A percentile compares a stretch with the other conserved stretches of the same genome.
Conservation (phyloP, 2,329 filamentous ascomycete species). For the Nothopassalora personata region DNA sequence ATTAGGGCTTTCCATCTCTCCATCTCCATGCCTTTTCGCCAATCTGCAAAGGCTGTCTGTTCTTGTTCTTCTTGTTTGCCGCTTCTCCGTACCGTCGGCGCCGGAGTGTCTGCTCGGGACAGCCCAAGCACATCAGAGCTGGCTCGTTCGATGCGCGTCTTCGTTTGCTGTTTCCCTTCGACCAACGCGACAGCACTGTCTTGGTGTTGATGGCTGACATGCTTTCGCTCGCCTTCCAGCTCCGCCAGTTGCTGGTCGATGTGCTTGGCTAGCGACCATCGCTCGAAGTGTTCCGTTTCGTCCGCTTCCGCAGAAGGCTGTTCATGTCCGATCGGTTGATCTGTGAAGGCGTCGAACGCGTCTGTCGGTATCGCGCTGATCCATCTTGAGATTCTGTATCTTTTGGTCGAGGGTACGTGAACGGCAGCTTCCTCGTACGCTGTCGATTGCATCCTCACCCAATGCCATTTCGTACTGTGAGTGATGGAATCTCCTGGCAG, state of each 20-base stretch:
- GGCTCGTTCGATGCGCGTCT: neutral
- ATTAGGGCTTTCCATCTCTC: neutral
- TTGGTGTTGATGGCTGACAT: neutral
- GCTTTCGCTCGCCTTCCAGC: neutral
- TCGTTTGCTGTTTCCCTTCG: neutral
- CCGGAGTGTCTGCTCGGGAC: neutral
- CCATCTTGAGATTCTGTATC: conserved; percentile 1
- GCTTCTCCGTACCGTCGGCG: neutral
- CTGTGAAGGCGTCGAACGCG: neutral
- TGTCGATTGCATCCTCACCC: neutral
- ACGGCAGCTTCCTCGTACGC: neutral
- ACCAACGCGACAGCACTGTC: neutral
- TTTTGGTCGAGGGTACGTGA: neutral
- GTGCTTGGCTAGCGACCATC: neutral
- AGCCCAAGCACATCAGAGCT: neutral
- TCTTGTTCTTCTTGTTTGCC: neutral
- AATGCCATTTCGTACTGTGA: neutral
- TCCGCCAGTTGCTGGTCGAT: conserved; percentile 1
- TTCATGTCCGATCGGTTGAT: neutral
- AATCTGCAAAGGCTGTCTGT: neutral
- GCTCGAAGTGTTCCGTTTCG: neutral
- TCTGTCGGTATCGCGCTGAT: conserved; percentile 2
- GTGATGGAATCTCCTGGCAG: neutral
- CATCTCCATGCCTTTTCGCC: neutral
- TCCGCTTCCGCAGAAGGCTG: neutral